Conservation (phyloP, 2,329 filamentous ascomycete genomes). For the Penicillium vulpinum region DNA sequence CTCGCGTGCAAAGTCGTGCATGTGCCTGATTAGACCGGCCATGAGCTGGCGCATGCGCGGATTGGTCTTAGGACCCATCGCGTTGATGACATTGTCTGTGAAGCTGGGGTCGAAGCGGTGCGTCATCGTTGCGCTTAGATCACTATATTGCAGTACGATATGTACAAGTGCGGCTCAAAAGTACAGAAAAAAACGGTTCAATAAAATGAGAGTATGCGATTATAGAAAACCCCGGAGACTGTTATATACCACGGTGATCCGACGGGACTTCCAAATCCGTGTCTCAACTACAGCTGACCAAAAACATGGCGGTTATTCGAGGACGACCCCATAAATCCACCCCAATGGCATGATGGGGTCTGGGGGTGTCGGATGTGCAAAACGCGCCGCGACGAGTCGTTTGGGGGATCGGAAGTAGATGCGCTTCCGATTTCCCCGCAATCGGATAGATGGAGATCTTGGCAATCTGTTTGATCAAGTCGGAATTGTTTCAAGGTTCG, state of each 20-base stretch:
- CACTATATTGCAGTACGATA: background rate
- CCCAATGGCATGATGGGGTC: slow-evolving; percentile 13
- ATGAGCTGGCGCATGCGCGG: slow-evolving; percentile 67
- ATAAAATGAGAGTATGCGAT: background rate
- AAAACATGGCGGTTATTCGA: slow-evolving; percentile 22
- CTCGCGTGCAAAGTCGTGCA: slow-evolving; percentile 62
- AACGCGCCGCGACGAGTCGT: background rate
- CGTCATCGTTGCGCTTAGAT: slow-evolving; percentile 21
- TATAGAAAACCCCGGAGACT: background rate
- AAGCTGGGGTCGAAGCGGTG: slow-evolving; percentile 49
- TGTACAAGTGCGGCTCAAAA: background rate
- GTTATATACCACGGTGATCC: slow-evolving; percentile 17
- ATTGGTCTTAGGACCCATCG: slow-evolving; percentile 69
- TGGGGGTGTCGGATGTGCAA: slow-evolving; percentile 7
- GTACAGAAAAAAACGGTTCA: background rate
- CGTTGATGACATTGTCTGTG: slow-evolving; percentile 71
- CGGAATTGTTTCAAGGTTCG: background rate
- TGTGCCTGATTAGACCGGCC: slow-evolving; percentile 53
- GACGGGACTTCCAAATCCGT: slow-evolving; percentile 10
- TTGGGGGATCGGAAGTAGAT: slow-evolving; percentile 15
- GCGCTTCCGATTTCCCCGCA: slow-evolving; percentile 26
- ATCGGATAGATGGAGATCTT: background rate
- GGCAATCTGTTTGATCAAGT: too few species aligned
- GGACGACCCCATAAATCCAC: slow-evolving; percentile 21
- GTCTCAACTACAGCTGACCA: slow-evolving; percentile 16